Percentiles rank a stretch among this genome's conserved stretches.
These are phyloP conservation scores for Discostella pseudostelligera DNA, from an alignment of 108 stramenopile species.

Conservation along the genomic window DNA sequence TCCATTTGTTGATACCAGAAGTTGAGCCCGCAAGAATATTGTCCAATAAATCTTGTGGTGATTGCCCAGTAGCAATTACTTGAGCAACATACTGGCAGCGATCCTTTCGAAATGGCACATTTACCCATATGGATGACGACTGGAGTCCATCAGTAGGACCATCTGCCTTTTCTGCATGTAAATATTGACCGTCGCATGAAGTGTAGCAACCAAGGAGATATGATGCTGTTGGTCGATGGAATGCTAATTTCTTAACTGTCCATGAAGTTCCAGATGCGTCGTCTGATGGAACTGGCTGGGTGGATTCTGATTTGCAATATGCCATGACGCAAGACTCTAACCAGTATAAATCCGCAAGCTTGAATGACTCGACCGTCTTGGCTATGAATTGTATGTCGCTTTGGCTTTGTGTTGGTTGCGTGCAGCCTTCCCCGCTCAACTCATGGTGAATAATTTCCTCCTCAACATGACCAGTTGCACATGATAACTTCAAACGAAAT, in stretches of 20 bases:
- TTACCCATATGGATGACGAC: background rate
- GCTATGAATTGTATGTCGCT: constrained; percentile 22
- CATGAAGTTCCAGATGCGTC: background rate
- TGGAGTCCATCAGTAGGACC: too few species aligned
- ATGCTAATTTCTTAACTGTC: constrained; percentile 19
- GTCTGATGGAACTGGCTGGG: background rate
- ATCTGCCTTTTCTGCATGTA: background rate
- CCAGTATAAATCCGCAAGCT: constrained; percentile 63
- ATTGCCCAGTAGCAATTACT: constrained; percentile 30
- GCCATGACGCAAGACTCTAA: constrained; percentile 48
- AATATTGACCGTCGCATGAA: background rate
- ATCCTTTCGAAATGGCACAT: constrained; percentile 38
- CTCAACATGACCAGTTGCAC: too few species aligned
- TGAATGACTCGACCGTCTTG: constrained; percentile 71
- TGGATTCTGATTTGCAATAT: constrained; percentile 5
- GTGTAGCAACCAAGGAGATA: constrained; percentile 13
- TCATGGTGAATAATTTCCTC: too few species aligned
- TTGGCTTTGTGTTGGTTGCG: background rate
- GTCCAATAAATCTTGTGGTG: constrained; percentile 18
- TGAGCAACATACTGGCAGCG: constrained; percentile 55
- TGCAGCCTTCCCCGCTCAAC: background rate
- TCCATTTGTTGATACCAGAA: constrained; percentile 5
- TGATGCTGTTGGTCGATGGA: constrained; percentile 32
- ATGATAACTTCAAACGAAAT: too few species aligned
- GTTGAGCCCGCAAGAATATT: constrained; percentile 4